These are phyloP conservation scores for Polyporus arcularius DNA, from an alignment of 768 basidiomycete genomes.

Conservation along the genomic window DNA sequence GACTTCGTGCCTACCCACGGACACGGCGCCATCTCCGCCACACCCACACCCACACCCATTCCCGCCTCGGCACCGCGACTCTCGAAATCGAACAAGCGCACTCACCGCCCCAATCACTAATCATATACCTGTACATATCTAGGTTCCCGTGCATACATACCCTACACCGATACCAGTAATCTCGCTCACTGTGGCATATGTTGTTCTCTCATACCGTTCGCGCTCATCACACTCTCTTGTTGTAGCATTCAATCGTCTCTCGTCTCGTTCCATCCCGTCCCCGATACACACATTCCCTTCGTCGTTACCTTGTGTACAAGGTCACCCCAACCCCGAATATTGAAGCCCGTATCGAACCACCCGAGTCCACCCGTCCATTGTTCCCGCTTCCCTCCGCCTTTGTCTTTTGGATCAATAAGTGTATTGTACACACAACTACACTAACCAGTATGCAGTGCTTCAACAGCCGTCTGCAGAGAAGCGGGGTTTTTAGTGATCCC, in stretches of 20 bases:
- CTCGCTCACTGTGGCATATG: conserved; percentile 6
- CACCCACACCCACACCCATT: conserved; percentile 8
- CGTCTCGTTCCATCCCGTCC: background rate
- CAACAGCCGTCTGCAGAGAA: too few species aligned
- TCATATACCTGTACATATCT: conserved; percentile 6
- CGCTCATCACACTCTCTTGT: conserved; percentile 9
- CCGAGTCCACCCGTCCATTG: too few species aligned
- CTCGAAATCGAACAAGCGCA: conserved; percentile 13
- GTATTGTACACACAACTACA: too few species aligned
- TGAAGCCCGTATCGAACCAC: too few species aligned
- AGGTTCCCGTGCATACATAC: conserved; percentile 3
- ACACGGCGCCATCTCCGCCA: conserved; percentile 61
- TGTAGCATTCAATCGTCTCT: conserved; percentile 14
- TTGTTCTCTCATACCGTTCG: conserved; percentile 9
- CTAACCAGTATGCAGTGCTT: too few species aligned
- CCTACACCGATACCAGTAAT: conserved; percentile 18
- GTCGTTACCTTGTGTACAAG: too few species aligned
- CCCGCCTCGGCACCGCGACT: conserved; percentile 13
- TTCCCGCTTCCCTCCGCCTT: too few species aligned
- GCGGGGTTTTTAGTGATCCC: too few species aligned
- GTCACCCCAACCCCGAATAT: too few species aligned
- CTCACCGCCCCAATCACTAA: conserved; percentile 17
- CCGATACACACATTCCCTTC: too few species aligned
- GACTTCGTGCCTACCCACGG: conserved; percentile 82
- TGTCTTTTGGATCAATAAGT: too few species aligned